These are phyloP conservation scores for Ochromonas danica DNA, from an alignment of 108 stramenopile genomes.

Conservation along the genomic window DNA sequence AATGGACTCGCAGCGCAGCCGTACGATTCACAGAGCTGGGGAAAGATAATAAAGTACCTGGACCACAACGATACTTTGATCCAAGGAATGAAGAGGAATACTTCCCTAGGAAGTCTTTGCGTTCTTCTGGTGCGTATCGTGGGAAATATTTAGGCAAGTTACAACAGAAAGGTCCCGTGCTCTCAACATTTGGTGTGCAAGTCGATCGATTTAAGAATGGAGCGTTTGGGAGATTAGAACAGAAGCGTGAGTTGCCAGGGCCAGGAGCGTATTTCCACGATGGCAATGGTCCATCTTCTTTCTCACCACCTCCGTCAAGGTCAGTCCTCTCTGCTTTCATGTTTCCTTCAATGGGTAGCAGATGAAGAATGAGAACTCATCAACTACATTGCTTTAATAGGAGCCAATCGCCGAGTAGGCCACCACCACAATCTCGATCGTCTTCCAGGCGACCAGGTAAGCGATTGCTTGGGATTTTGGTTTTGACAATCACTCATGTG, in stretches of 20 bases:
- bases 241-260: not conserved
- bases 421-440: too few relatives aligned
- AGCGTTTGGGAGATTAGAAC: not conserved
- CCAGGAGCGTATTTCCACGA: not conserved
- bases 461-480: too few relatives aligned
- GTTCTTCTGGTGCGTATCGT: not conserved
- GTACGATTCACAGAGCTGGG: not conserved
- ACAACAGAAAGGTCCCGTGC: not conserved
- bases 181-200: conserved; percentile 6
- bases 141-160: not conserved
- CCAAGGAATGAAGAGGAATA: not conserved
- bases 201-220: conserved; percentile 4
- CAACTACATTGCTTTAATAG: too few relatives aligned
- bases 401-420: too few relatives aligned
- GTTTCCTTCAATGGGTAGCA: too few relatives aligned
- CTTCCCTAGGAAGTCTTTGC: not conserved
- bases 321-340: too few relatives aligned
- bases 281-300: too few relatives aligned
- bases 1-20: not conserved
- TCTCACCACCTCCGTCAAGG: too few relatives aligned
- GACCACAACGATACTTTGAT: conserved; percentile 22
- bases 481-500: too few relatives aligned
- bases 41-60: conserved; percentile 9
- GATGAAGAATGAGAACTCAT: too few relatives aligned
- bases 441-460: too few relatives aligned